phyloP scores from a whole-genome alignment of 2,329 filamentous ascomycete species.

The Ascochyta koolunga region DNA sequence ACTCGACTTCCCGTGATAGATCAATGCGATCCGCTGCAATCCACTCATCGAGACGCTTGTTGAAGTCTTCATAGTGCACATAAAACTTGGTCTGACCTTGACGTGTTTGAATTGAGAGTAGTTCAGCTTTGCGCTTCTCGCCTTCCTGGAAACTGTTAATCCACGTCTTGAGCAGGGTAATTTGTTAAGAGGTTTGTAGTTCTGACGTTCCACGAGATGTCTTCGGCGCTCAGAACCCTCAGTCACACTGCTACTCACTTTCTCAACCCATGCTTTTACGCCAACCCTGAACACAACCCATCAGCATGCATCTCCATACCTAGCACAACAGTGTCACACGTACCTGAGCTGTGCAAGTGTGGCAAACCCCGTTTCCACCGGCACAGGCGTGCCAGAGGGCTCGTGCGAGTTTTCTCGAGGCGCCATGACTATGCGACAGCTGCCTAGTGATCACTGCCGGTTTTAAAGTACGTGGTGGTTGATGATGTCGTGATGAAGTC shows the following conservation, averaged over 20 bases:
- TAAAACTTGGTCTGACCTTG: conserved; percentile 91
- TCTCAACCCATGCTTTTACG: conserved; percentile 71
- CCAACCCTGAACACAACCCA: conserved; percentile 60
- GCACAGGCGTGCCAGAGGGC: conserved; percentile 61
- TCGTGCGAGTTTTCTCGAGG: conserved; percentile 62
- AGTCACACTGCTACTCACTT: conserved; percentile 59
- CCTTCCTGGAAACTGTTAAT: conserved; percentile 65
- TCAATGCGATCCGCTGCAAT: conserved; percentile 82
- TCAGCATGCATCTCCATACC: conserved; percentile 33
- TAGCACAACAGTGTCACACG: conserved; percentile 47
- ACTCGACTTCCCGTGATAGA: conserved; percentile 89
- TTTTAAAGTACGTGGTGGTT: conserved; percentile 34
- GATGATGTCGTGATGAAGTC: conserved; percentile 40
- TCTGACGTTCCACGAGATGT: conserved; percentile 18
- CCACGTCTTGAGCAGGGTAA: neutral
- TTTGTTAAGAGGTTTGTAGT: neutral
- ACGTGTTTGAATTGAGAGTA: conserved; percentile 89
- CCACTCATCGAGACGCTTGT: conserved; percentile 91
- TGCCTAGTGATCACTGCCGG: conserved; percentile 18
- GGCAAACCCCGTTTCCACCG: conserved; percentile 77
- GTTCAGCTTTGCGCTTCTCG: conserved; percentile 88
- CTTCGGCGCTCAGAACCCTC: conserved; percentile 11
- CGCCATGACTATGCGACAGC: conserved; percentile 54
- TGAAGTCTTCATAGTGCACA: conserved; percentile 98
- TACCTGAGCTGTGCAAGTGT: conserved; percentile 84